Evolutionary conservation across 345 rosid species (phyloP), one percentile per base, ranked within the genome.

Genomic region (Citrus sinensis): DNA sequence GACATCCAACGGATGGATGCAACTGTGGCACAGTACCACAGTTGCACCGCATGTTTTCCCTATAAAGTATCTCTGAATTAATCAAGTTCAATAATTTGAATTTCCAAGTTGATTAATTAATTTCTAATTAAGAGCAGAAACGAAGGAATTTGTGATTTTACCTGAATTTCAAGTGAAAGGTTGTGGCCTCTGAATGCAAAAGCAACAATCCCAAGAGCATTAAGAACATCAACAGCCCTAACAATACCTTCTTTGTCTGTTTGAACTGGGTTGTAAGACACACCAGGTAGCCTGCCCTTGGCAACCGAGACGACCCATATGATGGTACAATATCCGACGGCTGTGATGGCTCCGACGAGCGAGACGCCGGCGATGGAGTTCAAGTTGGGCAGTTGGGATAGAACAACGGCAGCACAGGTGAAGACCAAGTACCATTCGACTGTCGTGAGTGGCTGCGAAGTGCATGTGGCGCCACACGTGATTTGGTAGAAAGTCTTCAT

Each of bases 141-240:
- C 30, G 8, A 9, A 3, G 17, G 49, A 55, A 37, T 17, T 8
- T n/a, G 34, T 37, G 14, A 34, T 67, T 46, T 46, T 69, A 92
- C 93, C 97, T 92, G 97, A 49, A 90, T 92, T 80, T 92, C 94
- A 11, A 92, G 93, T 7, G 88, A 40, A 71, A 91, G 90, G 81
- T 92, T 91, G 82, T 91, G 93, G 62, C 94, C 97, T 62, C 94
- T 87, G 59, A 86, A 92, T 1, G 93, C 89, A 69, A 92, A 86
- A 74, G 91, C 89, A 74, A 92, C 76, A 80, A 89, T 85, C 61
- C 94, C 94, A 70, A 91, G 80, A 16, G 97, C 91, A 58, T 89
- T 88, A 8, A 88, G 83, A 58, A 84, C 61, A 49, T 81, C 82
- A 30, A 89, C 87, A 40, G 77, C 79, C 76, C 76, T 79, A 72